Evolutionary conservation across 1,139 yeast species (phyloP).

Genomic region (Saccharomyces hybrid): DNA sequence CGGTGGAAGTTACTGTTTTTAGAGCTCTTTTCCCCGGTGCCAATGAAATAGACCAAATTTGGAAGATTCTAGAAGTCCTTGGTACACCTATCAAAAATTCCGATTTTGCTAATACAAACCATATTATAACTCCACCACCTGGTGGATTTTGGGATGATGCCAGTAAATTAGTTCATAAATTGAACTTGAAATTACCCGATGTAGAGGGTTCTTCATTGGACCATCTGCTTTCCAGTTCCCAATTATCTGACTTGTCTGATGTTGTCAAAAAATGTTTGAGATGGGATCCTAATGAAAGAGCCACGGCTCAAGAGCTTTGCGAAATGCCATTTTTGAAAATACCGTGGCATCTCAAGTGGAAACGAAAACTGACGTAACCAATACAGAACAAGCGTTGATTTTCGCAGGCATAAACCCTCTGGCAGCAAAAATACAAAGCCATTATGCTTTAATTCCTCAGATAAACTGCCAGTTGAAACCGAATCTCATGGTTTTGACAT

Average conservation of each 20-base stretch:
- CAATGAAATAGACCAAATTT: constrained; percentile 69
- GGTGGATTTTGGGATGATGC: constrained; percentile 71
- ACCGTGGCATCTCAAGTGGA: constrained; percentile 28
- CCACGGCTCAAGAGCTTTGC: constrained; percentile 41
- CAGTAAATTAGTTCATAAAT: constrained; percentile 38
- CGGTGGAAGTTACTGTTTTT: constrained; percentile 69
- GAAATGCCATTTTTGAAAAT: constrained; percentile 47
- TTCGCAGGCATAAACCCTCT: constrained; percentile 22
- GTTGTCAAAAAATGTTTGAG: constrained; percentile 50
- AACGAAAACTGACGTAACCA: constrained; percentile 7
- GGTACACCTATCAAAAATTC: constrained; percentile 55
- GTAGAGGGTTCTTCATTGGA: constrained; percentile 36
- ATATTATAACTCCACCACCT: constrained; percentile 36
- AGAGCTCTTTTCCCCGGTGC: constrained; percentile 79
- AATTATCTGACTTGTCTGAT: constrained; percentile 38
- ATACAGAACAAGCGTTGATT: constrained; percentile 23
- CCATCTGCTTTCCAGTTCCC: constrained; percentile 35
- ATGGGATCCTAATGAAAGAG: constrained; percentile 59
- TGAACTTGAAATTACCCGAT: constrained; percentile 50
- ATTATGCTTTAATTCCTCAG: constrained; percentile 9
- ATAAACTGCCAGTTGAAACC: constrained; percentile 1
- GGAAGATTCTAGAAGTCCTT: constrained; percentile 54
- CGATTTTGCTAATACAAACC: constrained; percentile 14
- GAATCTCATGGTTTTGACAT: constrained; percentile 1
- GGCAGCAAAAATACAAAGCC: constrained; percentile 7